Base-by-base conservation (phyloP, 2,329 filamentous ascomycete genomes). In the Phaeophleospora eucalypticola region DNA sequence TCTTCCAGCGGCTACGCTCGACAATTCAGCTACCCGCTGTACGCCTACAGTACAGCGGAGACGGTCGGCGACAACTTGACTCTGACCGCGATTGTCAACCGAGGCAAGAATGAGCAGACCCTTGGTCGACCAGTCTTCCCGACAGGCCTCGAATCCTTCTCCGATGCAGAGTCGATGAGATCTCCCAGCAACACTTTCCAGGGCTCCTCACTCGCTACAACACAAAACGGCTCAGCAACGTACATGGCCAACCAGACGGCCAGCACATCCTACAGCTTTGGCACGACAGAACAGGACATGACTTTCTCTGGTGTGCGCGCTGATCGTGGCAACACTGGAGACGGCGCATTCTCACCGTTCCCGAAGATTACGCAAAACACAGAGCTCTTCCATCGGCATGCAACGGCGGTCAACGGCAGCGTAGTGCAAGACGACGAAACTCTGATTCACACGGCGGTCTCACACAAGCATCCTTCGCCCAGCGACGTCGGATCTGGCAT, bases 11-110 rank as follows among this genome's bases (percentile, higher is more conserved):
- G 60, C 3, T 75, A 72, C 45, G 58, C 60, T 8, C 65, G 68
- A 19, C 63, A 52, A 3, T 85, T 82, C 61, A 65, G 65, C 7
- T 88, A 85, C 57, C 84, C 84, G 0, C 65, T 87, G 1, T 74
- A 70, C 56, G 78, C 79, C 39, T 79, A 78, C 56, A 77, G 74
- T 14, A 75, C 74, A 1, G 76, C 76, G 45, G 60, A 64, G 12
- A 61, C 70, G 10, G 60, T 72, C 19, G 43, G 70, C 2, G 62
- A 69, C 12, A 68, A 68, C 39, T 66, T 71, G 41, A 71, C 69
- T 2, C 73, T 78, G 45, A 59, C 68, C 18, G 78, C 72, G 9
- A 64, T 59, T n/a, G 64, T 83, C 54, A 64, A 64, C 36, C 72
- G 76, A 12, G 74, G 73, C 10, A 73, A 81, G 29, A 59, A 73